These are phyloP conservation scores for Trichoderma aggressivum DNA, from an alignment of 2,329 filamentous ascomycete species.

Conservation along the genomic window DNA sequence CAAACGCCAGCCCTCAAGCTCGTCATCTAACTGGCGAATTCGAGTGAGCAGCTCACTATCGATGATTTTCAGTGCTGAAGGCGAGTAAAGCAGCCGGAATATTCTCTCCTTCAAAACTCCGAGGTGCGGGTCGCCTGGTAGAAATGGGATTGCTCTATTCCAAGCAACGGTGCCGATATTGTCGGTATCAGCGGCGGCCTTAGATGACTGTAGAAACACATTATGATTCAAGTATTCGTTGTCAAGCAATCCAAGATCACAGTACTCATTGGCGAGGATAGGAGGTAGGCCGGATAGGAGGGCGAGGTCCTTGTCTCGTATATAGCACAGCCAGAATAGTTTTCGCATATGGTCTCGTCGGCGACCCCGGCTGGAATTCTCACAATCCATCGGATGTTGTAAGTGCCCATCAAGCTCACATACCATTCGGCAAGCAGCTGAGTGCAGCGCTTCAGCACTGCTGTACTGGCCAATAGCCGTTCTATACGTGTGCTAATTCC, in stretches of 20 bases:
- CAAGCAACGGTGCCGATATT: not conserved
- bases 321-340: not conserved
- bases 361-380: not conserved
- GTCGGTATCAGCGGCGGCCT: not conserved
- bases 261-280: not conserved
- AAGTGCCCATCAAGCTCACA: not conserved
- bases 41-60: not conserved
- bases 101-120: not conserved
- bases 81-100: not conserved
- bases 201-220: not conserved
- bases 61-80: not conserved
- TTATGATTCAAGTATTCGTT: not conserved
- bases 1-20: not conserved
- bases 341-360: not conserved
- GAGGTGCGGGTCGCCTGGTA: not conserved
- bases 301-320: not conserved
- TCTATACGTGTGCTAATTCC: not conserved
- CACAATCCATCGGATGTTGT: not conserved
- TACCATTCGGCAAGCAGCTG: not conserved
- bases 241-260: not conserved
- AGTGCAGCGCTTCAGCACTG: not conserved
- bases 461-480: not conserved
- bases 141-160: not conserved
- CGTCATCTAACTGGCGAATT: slow-evolving; percentile 3
- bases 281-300: not conserved